Evolutionary conservation across 352 stramenopile species (phyloP), one percentile per base, ranked within the genome.

Genomic region (Globisporangium canariense): DNA sequence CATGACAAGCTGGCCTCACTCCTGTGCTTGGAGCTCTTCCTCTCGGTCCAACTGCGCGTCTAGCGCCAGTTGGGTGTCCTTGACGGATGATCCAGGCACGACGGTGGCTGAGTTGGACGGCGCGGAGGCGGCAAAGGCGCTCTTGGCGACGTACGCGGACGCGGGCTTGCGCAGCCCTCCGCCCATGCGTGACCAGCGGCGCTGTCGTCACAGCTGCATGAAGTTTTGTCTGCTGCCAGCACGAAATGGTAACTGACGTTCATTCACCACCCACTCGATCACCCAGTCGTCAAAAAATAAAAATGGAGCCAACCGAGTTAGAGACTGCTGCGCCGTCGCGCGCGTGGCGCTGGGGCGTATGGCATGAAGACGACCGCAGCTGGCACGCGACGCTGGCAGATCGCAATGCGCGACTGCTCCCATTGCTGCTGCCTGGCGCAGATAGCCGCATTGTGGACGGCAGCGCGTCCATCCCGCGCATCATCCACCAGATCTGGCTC

Each of bases 401-500:
- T 16, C 71, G 66, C 58, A 62, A 78, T 20, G 47, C 36, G 20
- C 51, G 62, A 4, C 53, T 64, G 7, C 36, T 71, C 13, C 46
- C 60, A 10, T 28, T 40, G 22, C 46, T 47, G 13, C 25, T 25
- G 30, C 36, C 28, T 36, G 10, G 7, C 8, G 51, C 32, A 18
- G 6, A 22, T 20, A 11, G 18, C 18, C 18, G 18, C 4, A 1
- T 8, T 25, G 50, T 45, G 20, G 43, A 43, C 14, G 6, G 3
- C 11, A 32, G 14, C 32, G 11, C 16, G 10, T 7, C 34, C 36
- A 81, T 87, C 32, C 80, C 81, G 22, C 73, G 62, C 10, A 74
- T 78, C n/a, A 71, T 89, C 18, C 83, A 92, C 61, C 83, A 92
- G 51, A 88, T 92, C 58, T 92, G 83, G 83, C 74, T 92, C 9